Evolutionary conservation across 768 basidiomycete species (phyloP), one percentile per base, ranked within the genome.

Genomic region (Leccinum uliginosum): DNA sequence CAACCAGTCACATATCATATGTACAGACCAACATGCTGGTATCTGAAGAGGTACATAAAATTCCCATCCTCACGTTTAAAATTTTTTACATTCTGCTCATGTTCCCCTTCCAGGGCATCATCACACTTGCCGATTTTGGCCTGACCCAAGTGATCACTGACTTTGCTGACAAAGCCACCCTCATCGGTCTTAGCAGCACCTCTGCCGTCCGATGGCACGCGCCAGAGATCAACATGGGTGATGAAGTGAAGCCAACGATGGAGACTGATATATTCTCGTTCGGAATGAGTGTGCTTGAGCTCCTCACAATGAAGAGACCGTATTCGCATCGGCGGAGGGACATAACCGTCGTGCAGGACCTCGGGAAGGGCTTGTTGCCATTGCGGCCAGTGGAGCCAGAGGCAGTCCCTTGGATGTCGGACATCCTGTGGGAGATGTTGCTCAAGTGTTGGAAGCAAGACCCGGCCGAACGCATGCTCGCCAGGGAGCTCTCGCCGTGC

Each of bases 51-150:
- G 84, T 82, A 56, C 63, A 4, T 8, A 17, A 7, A 29, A 1
- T n/a, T 12, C 29, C 9, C 3, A 24, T 43, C 38, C 0, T 27
- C 9, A 24, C 10, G n/a, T n/a, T n/a, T n/a, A n/a, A n/a, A n/a
- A n/a, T 10, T 1, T 15, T 35, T 5, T 3, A 8, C 17, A 4
- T 30, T 56, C 30, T 51, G 4, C 35, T 35, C 23, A 14, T 19
- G 12, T 12, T 1, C n/a, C 21, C 43, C 26, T 19, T 24, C 43
- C 10, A 85, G 84, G 78, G 76, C 12, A 72, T 80, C 59, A 78
- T 83, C 24, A 74, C 80, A 30, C 80, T 86, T 14, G 82, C 80
- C 58, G 84, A 86, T 61, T 86, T 86, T 64, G 83, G 84, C 44
- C 80, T 85, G 72, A 80, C 84, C 17, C 83, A 82, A 63, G 72